Evolutionary conservation across 345 rosid genomes (phyloP), one percentile per base, ranked within the genome.

Genomic region (Populus pruinosa): DNA sequence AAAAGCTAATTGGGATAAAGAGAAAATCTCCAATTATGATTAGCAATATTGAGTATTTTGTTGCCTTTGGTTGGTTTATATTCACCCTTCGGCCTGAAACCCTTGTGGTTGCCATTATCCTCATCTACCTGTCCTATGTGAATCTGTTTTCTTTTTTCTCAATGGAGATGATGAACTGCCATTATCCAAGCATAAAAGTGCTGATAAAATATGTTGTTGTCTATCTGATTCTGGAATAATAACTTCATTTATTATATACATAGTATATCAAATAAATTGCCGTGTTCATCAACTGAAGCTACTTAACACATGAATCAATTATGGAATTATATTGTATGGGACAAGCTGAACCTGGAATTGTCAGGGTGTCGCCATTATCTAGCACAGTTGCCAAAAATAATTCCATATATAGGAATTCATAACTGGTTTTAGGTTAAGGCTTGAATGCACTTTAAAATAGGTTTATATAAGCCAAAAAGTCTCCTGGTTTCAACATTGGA

Each of bases 401-500:
- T 35, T 72, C 36, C 50, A 35, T 73, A 49, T 38, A 49, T 35
- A 20, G 56, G 67, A 35, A 74, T 74, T n/a, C 20, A 41, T 23
- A n/a, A 73, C 67, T 59, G 31, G 43, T 56, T 59, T 59, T 72
- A n/a, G 67, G 33, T 56, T 59, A 61, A 72, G 76, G 47, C 16
- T 35, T 20, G 20, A 31, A 29, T 47, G 18, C 14, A 39, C 47
- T 29, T 27, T 63, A 27, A 38, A 41, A n/a, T 62, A 4, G 55
- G 41, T 39, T 41, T 41, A 61, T 3, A 5, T 27, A 9, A 38
- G 20, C 20, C 7, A 27, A 35, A 13, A 14, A 33, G 20, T 44
- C 25, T 41, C 44, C 10, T 41, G 44, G 44, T 41, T 11, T 16
- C 38, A 67, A 35, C 23, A 67, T 56, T 4, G 16, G 41, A 49